Evolutionary conservation across 2,329 filamentous ascomycete genomes (phyloP).

Genomic region (Fusarium sp.): DNA sequence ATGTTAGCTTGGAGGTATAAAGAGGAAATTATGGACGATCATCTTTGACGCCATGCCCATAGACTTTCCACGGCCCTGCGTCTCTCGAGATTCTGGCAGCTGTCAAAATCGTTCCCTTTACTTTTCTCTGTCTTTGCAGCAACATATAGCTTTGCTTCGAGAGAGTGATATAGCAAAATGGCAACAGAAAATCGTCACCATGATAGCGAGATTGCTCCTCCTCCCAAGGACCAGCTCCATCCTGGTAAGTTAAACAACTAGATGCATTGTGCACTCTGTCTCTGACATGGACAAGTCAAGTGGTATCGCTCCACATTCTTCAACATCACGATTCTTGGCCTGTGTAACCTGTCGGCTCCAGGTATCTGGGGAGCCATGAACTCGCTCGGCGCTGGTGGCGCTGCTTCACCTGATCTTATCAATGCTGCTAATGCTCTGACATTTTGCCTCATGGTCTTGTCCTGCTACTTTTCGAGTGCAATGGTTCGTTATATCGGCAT

Average conservation of each 20-base stretch:
- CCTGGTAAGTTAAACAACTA: conserved; percentile 36
- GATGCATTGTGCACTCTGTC: not conserved
- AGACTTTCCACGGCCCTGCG: conserved; percentile 2
- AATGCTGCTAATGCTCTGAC: conserved; percentile 77
- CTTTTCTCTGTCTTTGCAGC: not conserved
- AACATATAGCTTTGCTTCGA: too few relatives aligned
- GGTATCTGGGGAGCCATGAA: conserved; percentile 81
- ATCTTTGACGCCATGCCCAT: conserved; percentile 12
- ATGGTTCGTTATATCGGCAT: conserved; percentile 75
- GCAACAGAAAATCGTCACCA: conserved; percentile 29
- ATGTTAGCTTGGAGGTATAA: not conserved
- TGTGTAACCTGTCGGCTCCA: conserved; percentile 75
- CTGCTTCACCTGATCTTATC: conserved; percentile 70
- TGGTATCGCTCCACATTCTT: conserved; percentile 78
- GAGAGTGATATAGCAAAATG: conserved; percentile 20
- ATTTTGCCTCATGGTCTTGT: conserved; percentile 77
- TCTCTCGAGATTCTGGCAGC: not conserved
- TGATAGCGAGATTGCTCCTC: conserved; percentile 34
- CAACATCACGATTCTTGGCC: conserved; percentile 75
- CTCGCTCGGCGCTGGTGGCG: conserved; percentile 74
- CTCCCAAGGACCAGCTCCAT: conserved; percentile 46
- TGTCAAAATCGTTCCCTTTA: not conserved
- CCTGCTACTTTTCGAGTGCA: conserved; percentile 71
- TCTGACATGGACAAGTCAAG: conserved; percentile 56
- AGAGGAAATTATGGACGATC: conserved; percentile 37